Percentiles rank a stretch among this genome's conserved stretches.
Conservation (phyloP, 805 yeast species). For the Barnettozyma californica region DNA sequence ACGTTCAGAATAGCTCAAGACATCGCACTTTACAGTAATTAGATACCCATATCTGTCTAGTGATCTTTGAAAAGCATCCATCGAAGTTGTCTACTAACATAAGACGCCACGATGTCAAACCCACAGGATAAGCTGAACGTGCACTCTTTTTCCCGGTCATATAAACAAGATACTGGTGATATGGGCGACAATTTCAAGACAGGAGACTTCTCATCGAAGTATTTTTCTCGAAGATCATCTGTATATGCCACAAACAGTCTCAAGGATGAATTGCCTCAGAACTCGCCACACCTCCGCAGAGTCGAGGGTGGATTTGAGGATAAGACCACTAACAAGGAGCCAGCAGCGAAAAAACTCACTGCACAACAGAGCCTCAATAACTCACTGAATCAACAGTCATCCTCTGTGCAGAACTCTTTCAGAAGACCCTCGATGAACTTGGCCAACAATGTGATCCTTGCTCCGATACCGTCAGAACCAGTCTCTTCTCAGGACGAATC, state of each 20-base stretch:
- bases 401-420: not conserved
- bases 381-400: constrained; percentile 4
- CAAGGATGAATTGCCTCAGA: constrained; percentile 7
- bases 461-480: constrained; percentile 2
- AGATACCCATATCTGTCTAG: not conserved
- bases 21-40: not conserved
- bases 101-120: not conserved
- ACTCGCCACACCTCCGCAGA: constrained; percentile 14
- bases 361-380: constrained; percentile 6
- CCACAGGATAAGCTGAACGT: not conserved
- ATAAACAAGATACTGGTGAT: constrained; percentile 7
- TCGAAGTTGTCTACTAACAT: not conserved
- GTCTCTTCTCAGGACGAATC: constrained; percentile 1
- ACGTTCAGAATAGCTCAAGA: not conserved
- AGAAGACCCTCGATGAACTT: constrained; percentile 5
- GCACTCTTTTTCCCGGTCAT: constrained; percentile 6
- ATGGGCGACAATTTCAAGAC: constrained; percentile 20
- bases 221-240: constrained; percentile 19
- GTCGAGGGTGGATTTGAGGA: constrained; percentile 26
- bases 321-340: not conserved
- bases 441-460: not conserved
- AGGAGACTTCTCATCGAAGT: constrained; percentile 27
- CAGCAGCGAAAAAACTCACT: not conserved
- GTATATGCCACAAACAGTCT: constrained; percentile 5
- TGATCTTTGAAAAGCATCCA: not conserved